Base-by-base conservation (phyloP, 2,329 filamentous ascomycete genomes). In the Fusarium virguliforme region DNA sequence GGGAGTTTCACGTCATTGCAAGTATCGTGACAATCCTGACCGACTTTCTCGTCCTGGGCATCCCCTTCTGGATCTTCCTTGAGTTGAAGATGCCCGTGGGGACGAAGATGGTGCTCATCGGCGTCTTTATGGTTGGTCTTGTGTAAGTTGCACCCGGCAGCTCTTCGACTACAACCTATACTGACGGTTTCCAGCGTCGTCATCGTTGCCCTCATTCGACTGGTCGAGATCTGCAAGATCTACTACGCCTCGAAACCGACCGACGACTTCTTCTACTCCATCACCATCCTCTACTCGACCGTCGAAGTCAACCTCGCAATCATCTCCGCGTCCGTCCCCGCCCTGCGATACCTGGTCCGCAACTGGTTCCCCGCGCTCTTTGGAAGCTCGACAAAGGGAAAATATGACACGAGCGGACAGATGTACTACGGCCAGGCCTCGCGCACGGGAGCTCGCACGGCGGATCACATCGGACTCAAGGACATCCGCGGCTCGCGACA, bases 21-120 rank as follows among this genome's bases (percentile, higher is more conserved):
- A 77, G 80, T 10, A 74, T 74, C 4, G 63, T 84, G 18, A 82
- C 79, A 30, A 82, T 85, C 56, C 32, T 83, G 9, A 83, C 82
- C 28, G 83, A 84, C 64, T 67, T 83, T 6, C 65, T 83, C 60
- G 78, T 82, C 9, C 72, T 84, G 18, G 74, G 72, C 2, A 70
- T 85, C 13, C 82, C 83, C 0, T 77, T 83, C 46, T 79, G 76
- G 67, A 81, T 83, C 40, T 84, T 84, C 62, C 60, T 80, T 35
- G 77, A 76, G 8, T 69, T 84, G 28, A 81, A 81, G 54, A 82
- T 84, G 70, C 77, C 77, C 5, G 68, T 62, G 37, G 78, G 75
- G 54, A 76, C 79, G 13, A 82, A 83, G 68, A 66, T 80, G n/a
- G 80, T 80, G 2, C 74, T 84, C 4, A 76, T 83, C 53, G 70